These are phyloP conservation scores for Pichia manshurica DNA, from an alignment of 805 yeast genomes.

Conservation along the genomic window DNA sequence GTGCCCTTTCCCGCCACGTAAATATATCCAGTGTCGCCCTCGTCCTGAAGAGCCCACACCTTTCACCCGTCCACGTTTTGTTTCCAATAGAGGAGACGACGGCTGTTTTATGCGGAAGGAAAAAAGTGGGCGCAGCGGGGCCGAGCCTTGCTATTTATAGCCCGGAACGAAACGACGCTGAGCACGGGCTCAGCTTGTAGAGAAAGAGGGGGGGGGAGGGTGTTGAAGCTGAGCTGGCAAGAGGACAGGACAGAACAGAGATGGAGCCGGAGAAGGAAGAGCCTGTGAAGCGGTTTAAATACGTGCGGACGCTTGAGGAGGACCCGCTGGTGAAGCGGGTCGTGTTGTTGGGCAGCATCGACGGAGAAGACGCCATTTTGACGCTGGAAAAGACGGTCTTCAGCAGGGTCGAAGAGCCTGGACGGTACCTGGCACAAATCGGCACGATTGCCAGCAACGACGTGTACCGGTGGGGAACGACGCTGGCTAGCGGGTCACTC, in stretches of 20 bases:
- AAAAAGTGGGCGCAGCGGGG: constrained; percentile 2
- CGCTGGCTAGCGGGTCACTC: constrained; percentile 41
- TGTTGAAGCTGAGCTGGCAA: too few relatives aligned
- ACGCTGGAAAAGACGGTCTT: constrained; percentile 72
- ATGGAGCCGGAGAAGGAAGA: neutral
- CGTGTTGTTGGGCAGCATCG: constrained; percentile 65
- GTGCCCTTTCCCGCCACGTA: too few relatives aligned
- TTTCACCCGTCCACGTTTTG: too few relatives aligned
- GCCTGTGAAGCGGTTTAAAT: constrained; percentile 34
- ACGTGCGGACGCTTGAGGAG: constrained; percentile 41
- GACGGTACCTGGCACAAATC: constrained; percentile 20
- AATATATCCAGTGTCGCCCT: too few relatives aligned
- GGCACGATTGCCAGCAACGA: constrained; percentile 62
- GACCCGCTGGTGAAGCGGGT: constrained; percentile 64
- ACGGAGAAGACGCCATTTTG: constrained; percentile 56
- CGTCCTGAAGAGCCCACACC: too few relatives aligned
- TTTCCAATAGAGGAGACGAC: too few relatives aligned
- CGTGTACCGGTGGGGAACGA: constrained; percentile 75
- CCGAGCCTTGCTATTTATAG: neutral
- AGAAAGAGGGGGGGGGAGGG: too few relatives aligned
- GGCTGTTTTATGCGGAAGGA: neutral
- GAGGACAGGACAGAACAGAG: too few relatives aligned
- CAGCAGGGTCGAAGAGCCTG: constrained; percentile 9
- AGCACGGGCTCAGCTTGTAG: too few relatives aligned
- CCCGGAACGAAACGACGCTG: too few relatives aligned